phyloP scores from a whole-genome alignment of 176 grass and related monocot genomes.

The Echinochloa phyllopogon region DNA sequence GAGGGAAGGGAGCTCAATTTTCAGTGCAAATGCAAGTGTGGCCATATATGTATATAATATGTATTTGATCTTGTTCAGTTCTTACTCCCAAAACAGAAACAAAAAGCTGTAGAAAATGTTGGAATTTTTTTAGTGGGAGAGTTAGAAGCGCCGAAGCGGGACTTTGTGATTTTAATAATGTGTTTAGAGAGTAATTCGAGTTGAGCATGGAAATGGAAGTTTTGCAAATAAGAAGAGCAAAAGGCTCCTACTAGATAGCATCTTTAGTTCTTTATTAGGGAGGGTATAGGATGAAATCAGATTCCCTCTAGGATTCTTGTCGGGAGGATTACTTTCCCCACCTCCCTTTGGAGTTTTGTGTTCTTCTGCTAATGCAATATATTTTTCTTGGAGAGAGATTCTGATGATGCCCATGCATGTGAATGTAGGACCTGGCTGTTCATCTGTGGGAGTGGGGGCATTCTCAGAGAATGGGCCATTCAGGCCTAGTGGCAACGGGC shows the following conservation, averaged over 20 bases:
- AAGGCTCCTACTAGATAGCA: neutral
- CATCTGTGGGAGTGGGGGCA: constrained; percentile 94
- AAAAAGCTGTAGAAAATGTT: neutral
- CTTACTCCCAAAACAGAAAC: neutral
- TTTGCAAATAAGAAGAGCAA: constrained; percentile 2
- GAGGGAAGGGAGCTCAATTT: neutral
- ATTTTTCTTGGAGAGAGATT: neutral
- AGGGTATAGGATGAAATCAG: neutral
- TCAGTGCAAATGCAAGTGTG: constrained; percentile 16
- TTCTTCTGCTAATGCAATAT: neutral
- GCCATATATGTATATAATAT: neutral
- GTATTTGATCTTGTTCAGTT: constrained; percentile 5
- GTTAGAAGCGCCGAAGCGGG: neutral
- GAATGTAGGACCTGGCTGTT: constrained; percentile 86
- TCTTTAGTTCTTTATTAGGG: constrained; percentile 11
- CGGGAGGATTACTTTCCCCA: neutral
- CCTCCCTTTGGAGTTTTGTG: constrained; percentile 9
- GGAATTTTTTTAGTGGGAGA: neutral
- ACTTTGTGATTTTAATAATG: neutral
- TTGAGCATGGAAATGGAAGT: neutral
- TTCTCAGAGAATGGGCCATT: constrained; percentile 97
- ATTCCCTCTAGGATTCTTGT: constrained; percentile 17
- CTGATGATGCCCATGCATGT: constrained; percentile 36
- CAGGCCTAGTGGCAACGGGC: constrained; percentile 72
- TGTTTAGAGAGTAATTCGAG: neutral